Evolutionary conservation across 306 rosid genomes (phyloP), one percentile per base, ranked within the genome.

Genomic region (Cucurbita ficifolia): DNA sequence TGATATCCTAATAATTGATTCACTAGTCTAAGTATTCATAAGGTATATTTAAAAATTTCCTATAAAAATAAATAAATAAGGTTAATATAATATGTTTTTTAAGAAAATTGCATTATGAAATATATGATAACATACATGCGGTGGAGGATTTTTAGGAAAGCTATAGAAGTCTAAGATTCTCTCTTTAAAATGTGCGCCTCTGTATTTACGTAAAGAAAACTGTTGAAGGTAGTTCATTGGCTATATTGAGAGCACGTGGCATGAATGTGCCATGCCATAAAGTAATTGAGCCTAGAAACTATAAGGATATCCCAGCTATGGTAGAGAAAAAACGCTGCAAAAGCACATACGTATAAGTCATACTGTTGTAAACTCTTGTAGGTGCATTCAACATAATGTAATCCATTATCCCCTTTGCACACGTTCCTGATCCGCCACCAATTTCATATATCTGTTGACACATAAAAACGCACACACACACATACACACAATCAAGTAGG

Each of bases 341-440:
- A 85, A 65, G 83, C 79, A 86, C 96, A 71, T 90, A 90, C 96
- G 24, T 82, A 87, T 89, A 90, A 73, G 92, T 90, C 98, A 94
- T 82, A 79, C 79, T 94, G 87, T 88, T 87, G 84, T 89, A 90
- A 79, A 90, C 88, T 85, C 87, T 89, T 69, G 87, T 39, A 54
- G 97, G 98, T 59, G 97, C 98, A 82, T 90, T 94, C 92, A 94
- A 83, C 97, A 82, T 90, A 64, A 94, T 85, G 89, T 90, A 94
- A 84, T 94, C 97, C 96, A 94, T 76, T 81, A 94, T 94, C 74
- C 98, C 97, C 88, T 87, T 90, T 70, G 98, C 98, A 85, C 97
- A 93, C 68, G 90, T 89, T 86, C 98, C 97, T 77, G 97, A 93
- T 86, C 98, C 98, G 81, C 98, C 98, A 59, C 98, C 98, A 82